Evolutionary conservation across 352 stramenopile species (phyloP).

Genomic region (Phytopythium ostracodes): DNA sequence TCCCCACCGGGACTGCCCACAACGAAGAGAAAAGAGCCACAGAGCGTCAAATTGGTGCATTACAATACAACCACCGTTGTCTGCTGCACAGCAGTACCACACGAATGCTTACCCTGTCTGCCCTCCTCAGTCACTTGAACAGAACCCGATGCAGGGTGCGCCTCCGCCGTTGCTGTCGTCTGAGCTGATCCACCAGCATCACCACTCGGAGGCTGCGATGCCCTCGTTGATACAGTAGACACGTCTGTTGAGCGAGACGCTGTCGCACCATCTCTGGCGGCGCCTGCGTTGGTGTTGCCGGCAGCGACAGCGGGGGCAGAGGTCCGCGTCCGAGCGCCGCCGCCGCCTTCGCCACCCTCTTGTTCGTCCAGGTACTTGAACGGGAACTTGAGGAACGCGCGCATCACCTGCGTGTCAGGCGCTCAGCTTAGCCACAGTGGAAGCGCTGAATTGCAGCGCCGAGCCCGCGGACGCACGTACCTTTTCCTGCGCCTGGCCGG

Average conservation of each 20-base stretch:
- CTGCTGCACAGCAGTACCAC: background rate
- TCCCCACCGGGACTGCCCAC: constrained; percentile 81
- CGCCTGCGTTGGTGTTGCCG: background rate
- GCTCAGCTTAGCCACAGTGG: background rate
- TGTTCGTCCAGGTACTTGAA: constrained; percentile 45
- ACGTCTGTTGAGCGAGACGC: background rate
- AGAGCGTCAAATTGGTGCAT: background rate
- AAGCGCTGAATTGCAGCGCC: background rate
- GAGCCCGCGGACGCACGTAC: constrained; percentile 12
- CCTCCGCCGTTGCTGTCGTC: background rate
- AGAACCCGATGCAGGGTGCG: background rate
- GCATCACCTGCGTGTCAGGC: constrained; percentile 29
- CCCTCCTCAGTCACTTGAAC: constrained; percentile 44
- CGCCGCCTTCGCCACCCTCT: background rate
- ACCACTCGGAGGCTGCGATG: background rate
- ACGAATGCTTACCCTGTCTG: constrained; percentile 53
- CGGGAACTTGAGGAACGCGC: constrained; percentile 63
- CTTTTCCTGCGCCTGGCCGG: constrained; percentile 57
- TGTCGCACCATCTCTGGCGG: background rate
- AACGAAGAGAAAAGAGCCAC: background rate
- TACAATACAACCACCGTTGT: background rate
- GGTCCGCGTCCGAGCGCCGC: background rate
- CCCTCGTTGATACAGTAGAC: background rate
- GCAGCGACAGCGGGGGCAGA: background rate
- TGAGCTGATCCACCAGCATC: too few species aligned